Evolutionary conservation across 177 flowering plant genomes (phyloP), one percentile per base, ranked within the genome.

Genomic region (Vitis hybrid): DNA sequence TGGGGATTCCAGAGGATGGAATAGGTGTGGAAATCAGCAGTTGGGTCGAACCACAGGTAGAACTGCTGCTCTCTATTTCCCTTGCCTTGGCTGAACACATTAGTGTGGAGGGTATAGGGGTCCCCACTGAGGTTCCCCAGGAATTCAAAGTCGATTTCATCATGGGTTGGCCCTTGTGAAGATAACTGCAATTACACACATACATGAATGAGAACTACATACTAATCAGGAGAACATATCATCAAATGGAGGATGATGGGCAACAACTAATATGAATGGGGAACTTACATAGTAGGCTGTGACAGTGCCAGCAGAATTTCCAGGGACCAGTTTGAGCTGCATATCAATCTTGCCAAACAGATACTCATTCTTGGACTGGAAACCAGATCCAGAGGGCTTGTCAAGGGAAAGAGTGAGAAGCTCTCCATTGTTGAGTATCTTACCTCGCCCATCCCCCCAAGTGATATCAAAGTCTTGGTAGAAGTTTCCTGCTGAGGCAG

Each of bases 111-210:
- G 23, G 59, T 83, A 60, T 87, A 85, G 58, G 90, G 90, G 50
- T 87, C 84, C 1, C 88, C 90, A 73, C 84, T 84, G 2, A 82
- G n/a, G 55, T 86, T 86, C 5, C 90, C 90, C 71, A 87, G 70
- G 79, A 87, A 87, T 59, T 85, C 90, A 34, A 85, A 84, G 60
- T 87, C 90, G 50, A 87, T 83, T 69, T 87, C 90, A 63, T 87
- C 88, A 75, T 81, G 82, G 1, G 72, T 63, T 6, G 81, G 60
- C 14, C 87, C 88, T 74, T 75, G 64, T 7, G 90, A 84, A 0
- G 77, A 68, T 61, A 87, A 65, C 89, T 86, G 82, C 74, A 75
- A 26, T 21, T 11, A 50, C 39, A 58, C 19, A 70, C 12, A 65
- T 1, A 67, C 30, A 26, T 26, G 30, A 26, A 26, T 26, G 30